phyloP scores from a whole-genome alignment of 139 green algal species.

The Chara braunii region DNA sequence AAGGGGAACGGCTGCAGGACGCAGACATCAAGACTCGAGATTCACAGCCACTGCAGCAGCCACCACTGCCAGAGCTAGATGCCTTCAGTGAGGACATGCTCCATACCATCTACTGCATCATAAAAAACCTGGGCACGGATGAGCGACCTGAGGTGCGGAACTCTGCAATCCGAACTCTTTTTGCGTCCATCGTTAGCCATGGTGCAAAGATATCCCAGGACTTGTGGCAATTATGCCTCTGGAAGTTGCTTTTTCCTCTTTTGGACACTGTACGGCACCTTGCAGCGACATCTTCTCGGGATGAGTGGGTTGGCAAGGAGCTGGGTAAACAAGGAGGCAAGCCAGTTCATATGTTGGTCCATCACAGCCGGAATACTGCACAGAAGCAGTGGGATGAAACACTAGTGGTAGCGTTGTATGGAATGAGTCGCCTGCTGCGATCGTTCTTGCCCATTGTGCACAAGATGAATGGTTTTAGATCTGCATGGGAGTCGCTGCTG shows the following conservation, averaged over 20 bases:
- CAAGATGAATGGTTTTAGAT: conserved; percentile 50
- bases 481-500: conserved; percentile 71
- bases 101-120: conserved; percentile 41
- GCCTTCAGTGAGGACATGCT: no score
- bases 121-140: conserved; percentile 39
- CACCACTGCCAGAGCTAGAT: no score
- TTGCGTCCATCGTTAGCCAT: conserved; percentile 66
- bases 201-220: conserved; percentile 48
- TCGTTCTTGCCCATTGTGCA: conserved; percentile 61
- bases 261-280: conserved; percentile 60
- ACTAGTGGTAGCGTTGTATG: conserved; percentile 70
- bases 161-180: conserved; percentile 70
- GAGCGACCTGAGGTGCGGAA: conserved; percentile 67
- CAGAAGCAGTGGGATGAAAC: conserved; percentile 95
- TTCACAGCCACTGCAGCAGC: no score
- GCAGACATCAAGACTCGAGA: no score
- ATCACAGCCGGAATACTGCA: conserved; percentile 84
- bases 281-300: conserved; percentile 34
- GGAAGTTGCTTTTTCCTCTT: conserved; percentile 73
- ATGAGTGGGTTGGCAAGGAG: conserved; percentile 44
- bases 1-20: no score
- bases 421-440: conserved; percentile 69
- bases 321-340: conserved; percentile 62
- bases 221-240: conserved; percentile 65
- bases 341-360: conserved; percentile 74